These are phyloP conservation scores for Ceriops decandra DNA, from an alignment of 345 rosid genomes.

Conservation along the genomic window DNA sequence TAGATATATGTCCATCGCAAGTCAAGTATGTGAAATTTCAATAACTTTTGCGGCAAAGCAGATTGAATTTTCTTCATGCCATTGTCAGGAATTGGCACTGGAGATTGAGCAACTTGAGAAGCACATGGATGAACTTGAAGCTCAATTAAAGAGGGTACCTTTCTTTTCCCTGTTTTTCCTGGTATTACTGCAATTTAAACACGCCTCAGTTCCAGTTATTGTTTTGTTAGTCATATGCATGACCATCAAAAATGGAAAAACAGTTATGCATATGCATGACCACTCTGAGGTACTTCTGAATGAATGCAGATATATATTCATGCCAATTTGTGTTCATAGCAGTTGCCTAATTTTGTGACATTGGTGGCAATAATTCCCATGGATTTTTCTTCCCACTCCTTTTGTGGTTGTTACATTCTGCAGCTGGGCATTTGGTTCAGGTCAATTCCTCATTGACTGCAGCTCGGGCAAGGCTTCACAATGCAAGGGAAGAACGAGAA, in stretches of 20 bases:
- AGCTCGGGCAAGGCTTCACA: conserved; percentile 43
- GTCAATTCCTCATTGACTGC: conserved; percentile 23
- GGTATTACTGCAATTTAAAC: not conserved
- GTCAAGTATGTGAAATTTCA: not conserved
- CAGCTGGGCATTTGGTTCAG: conserved; percentile 35
- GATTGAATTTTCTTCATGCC: conserved; percentile 14
- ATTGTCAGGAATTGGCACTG: conserved; percentile 55
- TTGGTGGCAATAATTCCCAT: not conserved
- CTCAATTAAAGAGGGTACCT: conserved; percentile 57
- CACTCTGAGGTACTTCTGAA: too few relatives aligned
- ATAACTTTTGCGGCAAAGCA: conserved; percentile 6
- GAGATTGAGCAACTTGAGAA: conserved; percentile 66
- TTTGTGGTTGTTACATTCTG: conserved; percentile 15
- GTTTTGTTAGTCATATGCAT: too few relatives aligned
- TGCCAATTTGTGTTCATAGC: not conserved
- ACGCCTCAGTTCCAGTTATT: not conserved
- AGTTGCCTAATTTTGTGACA: not conserved
- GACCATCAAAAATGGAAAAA: too few relatives aligned
- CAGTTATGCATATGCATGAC: too few relatives aligned
- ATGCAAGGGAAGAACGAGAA: conserved; percentile 89
- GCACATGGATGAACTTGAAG: conserved; percentile 74
- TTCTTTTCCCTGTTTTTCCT: not conserved
- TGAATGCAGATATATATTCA: too few relatives aligned
- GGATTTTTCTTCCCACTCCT: conserved; percentile 5
- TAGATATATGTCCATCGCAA: too few relatives aligned